Evolutionary conservation across 768 basidiomycete species (phyloP).

Genomic region (Boletus pseudo-olivaceus): DNA sequence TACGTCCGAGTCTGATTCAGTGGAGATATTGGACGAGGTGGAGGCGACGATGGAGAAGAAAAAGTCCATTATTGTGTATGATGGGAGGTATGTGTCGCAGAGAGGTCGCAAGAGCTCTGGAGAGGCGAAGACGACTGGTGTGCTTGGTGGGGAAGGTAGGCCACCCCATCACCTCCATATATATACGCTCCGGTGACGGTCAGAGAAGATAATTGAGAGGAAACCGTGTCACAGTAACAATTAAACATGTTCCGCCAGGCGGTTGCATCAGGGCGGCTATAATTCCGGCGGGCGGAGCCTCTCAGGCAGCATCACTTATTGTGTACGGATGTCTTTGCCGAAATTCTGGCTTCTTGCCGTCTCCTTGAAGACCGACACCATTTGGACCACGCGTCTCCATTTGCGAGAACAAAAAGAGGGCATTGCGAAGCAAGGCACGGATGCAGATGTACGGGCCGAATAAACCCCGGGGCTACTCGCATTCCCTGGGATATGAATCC

Average conservation of each 20-base stretch:
- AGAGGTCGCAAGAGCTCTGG: background rate
- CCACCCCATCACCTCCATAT: background rate
- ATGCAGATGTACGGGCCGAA: background rate
- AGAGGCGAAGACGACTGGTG: constrained; percentile 7
- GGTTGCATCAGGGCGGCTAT: background rate
- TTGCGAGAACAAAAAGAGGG: constrained; percentile 21
- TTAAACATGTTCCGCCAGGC: background rate
- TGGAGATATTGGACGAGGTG: background rate
- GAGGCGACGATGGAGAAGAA: constrained; percentile 2
- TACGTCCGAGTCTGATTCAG: constrained; percentile 39
- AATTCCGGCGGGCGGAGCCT: constrained; percentile 4
- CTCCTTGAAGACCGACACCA: background rate
- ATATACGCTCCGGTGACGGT: constrained; percentile 10
- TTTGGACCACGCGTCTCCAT: constrained; percentile 5
- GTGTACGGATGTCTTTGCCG: constrained; percentile 5
- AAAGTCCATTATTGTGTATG: constrained; percentile 20
- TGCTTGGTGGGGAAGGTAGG: background rate
- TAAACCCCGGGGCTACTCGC: background rate
- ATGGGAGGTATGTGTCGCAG: constrained; percentile 4
- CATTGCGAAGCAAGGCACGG: background rate
- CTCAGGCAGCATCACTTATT: constrained; percentile 13
- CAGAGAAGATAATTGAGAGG: constrained; percentile 14
- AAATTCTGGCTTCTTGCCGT: background rate
- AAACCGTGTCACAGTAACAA: background rate
- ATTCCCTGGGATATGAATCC: background rate